Conservation (phyloP, 257 asterid species). For the Solanum infundibuliforme region DNA sequence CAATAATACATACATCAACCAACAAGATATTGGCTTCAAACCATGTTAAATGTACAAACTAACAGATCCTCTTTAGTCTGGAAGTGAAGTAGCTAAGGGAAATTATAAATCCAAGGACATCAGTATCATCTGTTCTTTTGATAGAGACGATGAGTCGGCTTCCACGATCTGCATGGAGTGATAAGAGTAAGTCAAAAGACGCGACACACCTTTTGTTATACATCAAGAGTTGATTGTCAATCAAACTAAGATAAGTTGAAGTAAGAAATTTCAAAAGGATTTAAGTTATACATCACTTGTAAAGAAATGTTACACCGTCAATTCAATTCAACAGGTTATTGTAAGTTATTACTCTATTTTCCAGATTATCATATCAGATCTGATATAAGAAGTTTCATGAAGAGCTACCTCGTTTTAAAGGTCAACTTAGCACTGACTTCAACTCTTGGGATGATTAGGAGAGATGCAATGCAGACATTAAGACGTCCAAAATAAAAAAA, state of each 20-base stretch:
- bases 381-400: background rate
- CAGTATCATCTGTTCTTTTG: slow-evolving; percentile 43
- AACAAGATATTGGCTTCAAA: slow-evolving; percentile 9
- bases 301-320: background rate
- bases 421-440: background rate
- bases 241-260: background rate
- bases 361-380: background rate
- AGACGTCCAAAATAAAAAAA: background rate
- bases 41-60: background rate
- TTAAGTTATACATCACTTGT: background rate
- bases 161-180: slow-evolving; percentile 42
- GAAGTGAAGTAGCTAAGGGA: background rate
- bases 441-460: background rate
- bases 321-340: background rate
- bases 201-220: background rate
- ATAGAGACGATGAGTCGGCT: slow-evolving; percentile 27
- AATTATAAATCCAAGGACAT: slow-evolving; percentile 56
- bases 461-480: background rate
- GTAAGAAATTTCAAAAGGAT: background rate
- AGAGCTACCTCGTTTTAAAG: background rate
- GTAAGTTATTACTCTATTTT: too few relatives aligned
- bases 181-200: background rate
- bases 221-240: background rate
- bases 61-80: background rate
- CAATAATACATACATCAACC: too few relatives aligned